Evolutionary conservation across 2,329 filamentous ascomycete genomes (phyloP).

Genomic region (Keithomyces neogunnii): DNA sequence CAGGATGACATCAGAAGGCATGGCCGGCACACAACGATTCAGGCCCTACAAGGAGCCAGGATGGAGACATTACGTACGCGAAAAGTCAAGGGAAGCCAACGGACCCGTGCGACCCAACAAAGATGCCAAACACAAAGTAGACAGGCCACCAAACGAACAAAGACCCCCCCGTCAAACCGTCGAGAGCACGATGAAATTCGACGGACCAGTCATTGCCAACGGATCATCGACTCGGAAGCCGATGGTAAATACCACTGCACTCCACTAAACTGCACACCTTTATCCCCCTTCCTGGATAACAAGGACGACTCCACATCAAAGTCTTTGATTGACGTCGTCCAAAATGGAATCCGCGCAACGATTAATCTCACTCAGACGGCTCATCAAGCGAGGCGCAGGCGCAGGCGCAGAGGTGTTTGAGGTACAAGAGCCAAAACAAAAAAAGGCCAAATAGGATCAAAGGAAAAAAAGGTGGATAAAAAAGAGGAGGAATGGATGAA

Average conservation of each 20-base stretch:
- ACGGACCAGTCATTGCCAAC: constrained; percentile 4
- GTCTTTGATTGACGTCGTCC: neutral
- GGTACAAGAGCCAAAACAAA: too few species aligned
- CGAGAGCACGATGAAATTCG: neutral
- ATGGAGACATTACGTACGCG: neutral
- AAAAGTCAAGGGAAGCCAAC: neutral
- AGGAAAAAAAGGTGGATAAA: too few species aligned
- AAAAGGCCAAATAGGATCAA: too few species aligned
- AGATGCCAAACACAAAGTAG: too few species aligned
- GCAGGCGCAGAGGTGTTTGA: too few species aligned
- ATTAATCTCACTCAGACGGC: neutral
- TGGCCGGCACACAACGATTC: neutral
- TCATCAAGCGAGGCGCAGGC: too few species aligned
- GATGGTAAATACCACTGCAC: neutral
- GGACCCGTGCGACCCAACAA: neutral
- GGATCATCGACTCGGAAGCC: constrained; percentile 3
- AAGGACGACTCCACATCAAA: neutral
- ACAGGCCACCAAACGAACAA: neutral
- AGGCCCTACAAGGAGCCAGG: neutral
- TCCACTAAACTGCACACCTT: neutral
- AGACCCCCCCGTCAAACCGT: neutral
- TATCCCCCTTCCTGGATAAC: neutral
- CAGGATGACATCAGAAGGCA: neutral
- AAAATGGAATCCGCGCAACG: neutral
- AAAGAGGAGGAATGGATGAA: too few species aligned